These are phyloP conservation scores for Chalara sp. DNA, from an alignment of 2,329 filamentous ascomycete genomes.

Conservation along the genomic window DNA sequence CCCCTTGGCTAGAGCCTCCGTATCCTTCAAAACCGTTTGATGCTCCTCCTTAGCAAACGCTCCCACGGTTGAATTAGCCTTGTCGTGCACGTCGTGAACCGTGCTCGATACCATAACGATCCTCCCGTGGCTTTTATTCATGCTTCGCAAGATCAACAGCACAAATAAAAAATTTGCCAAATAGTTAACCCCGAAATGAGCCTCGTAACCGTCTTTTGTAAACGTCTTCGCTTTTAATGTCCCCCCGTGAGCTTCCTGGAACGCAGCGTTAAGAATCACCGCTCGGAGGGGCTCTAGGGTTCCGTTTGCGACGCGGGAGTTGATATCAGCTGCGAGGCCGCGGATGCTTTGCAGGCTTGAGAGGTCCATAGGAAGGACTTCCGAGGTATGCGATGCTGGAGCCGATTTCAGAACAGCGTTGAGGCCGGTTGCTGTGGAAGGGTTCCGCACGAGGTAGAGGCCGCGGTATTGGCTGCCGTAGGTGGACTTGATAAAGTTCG, in stretches of 20 bases:
- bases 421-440: slow-evolving; percentile 5
- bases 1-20: slow-evolving; percentile 6
- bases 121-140: slow-evolving; percentile 28
- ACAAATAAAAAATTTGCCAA: slow-evolving; percentile 29
- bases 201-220: slow-evolving; percentile 29
- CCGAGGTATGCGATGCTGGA: background rate
- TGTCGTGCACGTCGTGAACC: slow-evolving; percentile 19
- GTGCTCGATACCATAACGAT: slow-evolving; percentile 23
- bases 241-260: slow-evolving; percentile 11
- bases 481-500: slow-evolving; percentile 6
- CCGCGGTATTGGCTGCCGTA: slow-evolving; percentile 4
- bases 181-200: slow-evolving; percentile 28
- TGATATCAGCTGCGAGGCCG: slow-evolving; percentile 13
- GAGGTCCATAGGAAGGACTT: slow-evolving; percentile 10
- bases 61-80: background rate
- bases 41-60: slow-evolving; percentile 15
- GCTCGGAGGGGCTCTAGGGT: slow-evolving; percentile 14
- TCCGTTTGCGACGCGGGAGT: slow-evolving; percentile 15
- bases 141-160: slow-evolving; percentile 27
- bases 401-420: slow-evolving; percentile 4
- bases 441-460: slow-evolving; percentile 12
- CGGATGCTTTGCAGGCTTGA: slow-evolving; percentile 8
- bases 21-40: slow-evolving; percentile 21
- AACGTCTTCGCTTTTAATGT: slow-evolving; percentile 15
- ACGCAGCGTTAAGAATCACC: slow-evolving; percentile 20